phyloP scores from a whole-genome alignment of 352 stramenopile species.

The Globisporangium cylindrosporum region DNA sequence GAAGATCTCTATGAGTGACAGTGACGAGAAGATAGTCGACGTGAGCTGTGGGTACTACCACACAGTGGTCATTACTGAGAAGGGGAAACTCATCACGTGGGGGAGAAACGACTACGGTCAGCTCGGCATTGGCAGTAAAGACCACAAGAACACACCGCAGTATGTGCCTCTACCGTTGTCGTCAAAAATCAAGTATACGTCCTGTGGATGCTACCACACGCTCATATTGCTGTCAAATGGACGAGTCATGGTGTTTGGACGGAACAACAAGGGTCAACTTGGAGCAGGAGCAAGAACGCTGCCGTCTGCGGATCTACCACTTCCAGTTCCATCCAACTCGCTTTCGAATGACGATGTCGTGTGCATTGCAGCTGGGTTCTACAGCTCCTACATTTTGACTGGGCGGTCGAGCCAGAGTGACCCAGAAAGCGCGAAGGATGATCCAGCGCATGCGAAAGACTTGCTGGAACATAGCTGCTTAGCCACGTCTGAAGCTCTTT shows the following conservation, averaged over 20 bases:
- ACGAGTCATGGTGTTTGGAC: conserved; percentile 83
- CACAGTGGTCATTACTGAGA: conserved; percentile 73
- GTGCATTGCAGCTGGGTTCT: conserved; percentile 80
- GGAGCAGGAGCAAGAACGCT: conserved; percentile 71
- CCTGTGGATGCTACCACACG: conserved; percentile 84
- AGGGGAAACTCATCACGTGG: conserved; percentile 84
- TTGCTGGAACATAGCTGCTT: conserved; percentile 51
- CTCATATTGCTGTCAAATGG: conserved; percentile 76
- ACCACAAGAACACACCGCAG: conserved; percentile 82
- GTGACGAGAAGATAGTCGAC: conserved; percentile 72
- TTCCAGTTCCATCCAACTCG: conserved; percentile 73
- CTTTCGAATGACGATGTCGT: conserved; percentile 82
- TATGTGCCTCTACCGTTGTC: conserved; percentile 77
- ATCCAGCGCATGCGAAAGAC: conserved; percentile 48
- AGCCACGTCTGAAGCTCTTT: conserved; percentile 70
- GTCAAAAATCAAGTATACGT: conserved; percentile 71
- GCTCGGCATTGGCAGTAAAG: conserved; percentile 84
- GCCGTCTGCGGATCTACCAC: conserved; percentile 73
- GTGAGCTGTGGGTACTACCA: conserved; percentile 87
- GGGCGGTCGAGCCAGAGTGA: conserved; percentile 53
- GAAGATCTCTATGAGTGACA: conserved; percentile 61
- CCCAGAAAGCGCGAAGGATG: conserved; percentile 30
- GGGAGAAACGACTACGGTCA: conserved; percentile 86
- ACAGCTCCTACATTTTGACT: conserved; percentile 87
- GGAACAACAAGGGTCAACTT: conserved; percentile 88